phyloP scores from a whole-genome alignment of 768 basidiomycete species.

The Hericium alpestre region DNA sequence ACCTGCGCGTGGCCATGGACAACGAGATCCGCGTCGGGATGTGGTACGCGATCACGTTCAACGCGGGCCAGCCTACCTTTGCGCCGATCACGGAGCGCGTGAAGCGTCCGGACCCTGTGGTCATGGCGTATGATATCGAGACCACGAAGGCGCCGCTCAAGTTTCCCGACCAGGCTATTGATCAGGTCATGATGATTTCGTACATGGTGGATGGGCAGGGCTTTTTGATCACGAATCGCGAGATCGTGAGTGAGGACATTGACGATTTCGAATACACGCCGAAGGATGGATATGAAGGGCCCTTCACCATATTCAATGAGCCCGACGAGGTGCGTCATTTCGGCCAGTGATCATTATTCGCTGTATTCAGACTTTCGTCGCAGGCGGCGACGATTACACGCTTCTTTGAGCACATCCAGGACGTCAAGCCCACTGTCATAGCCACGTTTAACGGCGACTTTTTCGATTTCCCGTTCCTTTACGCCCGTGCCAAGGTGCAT shows the following conservation, averaged over 20 bases:
- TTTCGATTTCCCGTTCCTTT: slow-evolving; percentile 97
- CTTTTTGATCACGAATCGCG: slow-evolving; percentile 93
- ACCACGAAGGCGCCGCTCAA: slow-evolving; percentile 99
- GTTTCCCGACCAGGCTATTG: slow-evolving; percentile 90
- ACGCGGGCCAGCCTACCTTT: slow-evolving; percentile 69
- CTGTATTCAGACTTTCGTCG: background rate
- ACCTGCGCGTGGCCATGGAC: slow-evolving; percentile 98
- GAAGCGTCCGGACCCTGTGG: slow-evolving; percentile 97
- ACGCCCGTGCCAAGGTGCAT: slow-evolving; percentile 71
- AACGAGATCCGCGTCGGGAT: slow-evolving; percentile 93
- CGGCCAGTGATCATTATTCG: background rate
- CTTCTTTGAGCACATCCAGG: slow-evolving; percentile 91
- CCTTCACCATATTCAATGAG: slow-evolving; percentile 93
- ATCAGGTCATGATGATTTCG: slow-evolving; percentile 99
- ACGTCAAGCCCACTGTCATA: slow-evolving; percentile 91
- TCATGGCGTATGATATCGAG: slow-evolving; percentile 99
- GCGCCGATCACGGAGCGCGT: slow-evolving; percentile 69
- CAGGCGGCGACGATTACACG: slow-evolving; percentile 72
- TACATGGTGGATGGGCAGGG: slow-evolving; percentile 99
- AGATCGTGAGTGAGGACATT: slow-evolving; percentile 95
- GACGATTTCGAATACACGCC: slow-evolving; percentile 99
- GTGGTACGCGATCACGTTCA: slow-evolving; percentile 90
- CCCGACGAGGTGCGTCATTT: slow-evolving; percentile 61
- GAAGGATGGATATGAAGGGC: slow-evolving; percentile 94
- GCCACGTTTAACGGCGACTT: slow-evolving; percentile 99